Percentiles rank a stretch among this genome's conserved stretches.
These are phyloP conservation scores for Nissolia schottii DNA, from an alignment of 306 rosid genomes.

Conservation along the genomic window DNA sequence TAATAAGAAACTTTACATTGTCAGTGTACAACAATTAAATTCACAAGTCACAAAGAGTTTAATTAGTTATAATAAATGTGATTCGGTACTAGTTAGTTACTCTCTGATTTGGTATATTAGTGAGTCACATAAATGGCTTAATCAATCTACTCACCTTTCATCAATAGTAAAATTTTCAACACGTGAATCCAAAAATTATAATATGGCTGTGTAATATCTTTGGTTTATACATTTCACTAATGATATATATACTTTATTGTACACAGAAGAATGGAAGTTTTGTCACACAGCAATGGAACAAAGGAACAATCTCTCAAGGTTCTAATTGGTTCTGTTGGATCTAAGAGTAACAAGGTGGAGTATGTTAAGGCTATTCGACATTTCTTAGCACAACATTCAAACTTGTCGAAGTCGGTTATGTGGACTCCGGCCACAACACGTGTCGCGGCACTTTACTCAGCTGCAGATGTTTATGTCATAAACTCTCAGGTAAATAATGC, in stretches of 20 bases:
- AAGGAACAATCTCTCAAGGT: constrained; percentile 44
- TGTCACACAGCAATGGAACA: constrained; percentile 28
- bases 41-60: too few species aligned
- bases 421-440: constrained; percentile 83
- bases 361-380: constrained; percentile 64
- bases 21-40: too few species aligned
- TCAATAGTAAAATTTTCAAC: too few species aligned
- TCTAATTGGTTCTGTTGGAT: constrained; percentile 87
- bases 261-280: constrained; percentile 31
- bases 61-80: too few species aligned
- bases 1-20: too few species aligned
- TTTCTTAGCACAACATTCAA: constrained; percentile 56
- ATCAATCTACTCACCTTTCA: too few species aligned
- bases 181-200: constrained; percentile 5
- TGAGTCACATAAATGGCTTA: too few species aligned
- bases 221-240: constrained; percentile 24
- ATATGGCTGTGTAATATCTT: background rate
- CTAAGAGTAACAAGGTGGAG: constrained; percentile 84
- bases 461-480: constrained; percentile 86
- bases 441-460: constrained; percentile 83
- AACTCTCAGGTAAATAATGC: constrained; percentile 77
- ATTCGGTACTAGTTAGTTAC: too few species aligned
- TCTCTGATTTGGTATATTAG: too few species aligned
- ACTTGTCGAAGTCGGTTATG: constrained; percentile 71
- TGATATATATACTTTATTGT: constrained; percentile 22